Conservation (phyloP, 441 rosid species). For the Brassica hybrid region DNA sequence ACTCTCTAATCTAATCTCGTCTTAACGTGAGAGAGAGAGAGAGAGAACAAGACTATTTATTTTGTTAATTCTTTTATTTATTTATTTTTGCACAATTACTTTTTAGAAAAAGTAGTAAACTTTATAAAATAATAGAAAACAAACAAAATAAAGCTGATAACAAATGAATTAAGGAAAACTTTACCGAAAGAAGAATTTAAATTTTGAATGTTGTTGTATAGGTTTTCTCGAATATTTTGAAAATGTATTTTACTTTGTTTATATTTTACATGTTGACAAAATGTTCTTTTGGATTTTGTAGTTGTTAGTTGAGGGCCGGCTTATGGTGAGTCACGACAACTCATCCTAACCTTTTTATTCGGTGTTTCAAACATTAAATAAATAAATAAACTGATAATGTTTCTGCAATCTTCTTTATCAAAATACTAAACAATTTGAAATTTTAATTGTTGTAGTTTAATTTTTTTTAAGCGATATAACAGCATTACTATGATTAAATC, state of each 20-base stretch:
- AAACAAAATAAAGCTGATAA: constrained; percentile 13
- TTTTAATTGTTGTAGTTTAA: background rate
- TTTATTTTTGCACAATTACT: constrained; percentile 4
- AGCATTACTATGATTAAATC: background rate
- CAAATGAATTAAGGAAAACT: background rate
- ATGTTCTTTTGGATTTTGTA: constrained; percentile 17
- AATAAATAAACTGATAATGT: background rate
- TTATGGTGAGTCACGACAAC: constrained; percentile 41
- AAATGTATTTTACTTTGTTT: background rate
- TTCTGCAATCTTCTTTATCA: background rate
- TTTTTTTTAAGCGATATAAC: background rate
- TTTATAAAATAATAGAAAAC: background rate
- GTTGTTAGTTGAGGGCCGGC: constrained; percentile 34
- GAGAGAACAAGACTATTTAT: background rate
- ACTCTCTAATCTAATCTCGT: constrained; percentile 25
- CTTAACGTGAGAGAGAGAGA: constrained; percentile 15
- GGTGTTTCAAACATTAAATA: no score
- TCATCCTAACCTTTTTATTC: constrained; percentile 32
- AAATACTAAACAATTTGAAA: constrained; percentile 6
- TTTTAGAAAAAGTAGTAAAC: constrained; percentile 6
- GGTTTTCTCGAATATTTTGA: background rate
- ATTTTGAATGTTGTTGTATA: constrained; percentile 7
- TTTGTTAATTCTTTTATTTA: background rate
- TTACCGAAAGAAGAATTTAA: constrained; percentile 7
- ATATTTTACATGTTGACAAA: background rate